phyloP scores from a whole-genome alignment of 306 rosid species.

The Vigna radiata region DNA sequence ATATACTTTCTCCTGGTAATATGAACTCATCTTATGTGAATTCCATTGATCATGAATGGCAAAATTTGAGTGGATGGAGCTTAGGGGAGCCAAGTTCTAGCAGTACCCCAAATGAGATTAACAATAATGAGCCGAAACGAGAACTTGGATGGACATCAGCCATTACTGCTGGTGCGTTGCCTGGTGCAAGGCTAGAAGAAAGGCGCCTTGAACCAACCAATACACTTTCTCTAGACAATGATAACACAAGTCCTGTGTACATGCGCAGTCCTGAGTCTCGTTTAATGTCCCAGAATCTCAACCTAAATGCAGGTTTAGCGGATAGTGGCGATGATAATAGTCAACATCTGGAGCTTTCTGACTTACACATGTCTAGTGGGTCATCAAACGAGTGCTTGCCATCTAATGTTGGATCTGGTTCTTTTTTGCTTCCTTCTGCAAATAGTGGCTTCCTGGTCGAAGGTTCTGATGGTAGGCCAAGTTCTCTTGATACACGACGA shows the following conservation, averaged over 20 bases:
- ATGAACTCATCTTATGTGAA: conserved; percentile 61
- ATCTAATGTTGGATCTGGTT: conserved; percentile 54
- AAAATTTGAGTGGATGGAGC: conserved; percentile 72
- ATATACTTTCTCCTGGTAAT: conserved; percentile 57
- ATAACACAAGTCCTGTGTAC: conserved; percentile 55
- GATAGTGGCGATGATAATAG: conserved; percentile 52
- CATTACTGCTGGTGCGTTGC: conserved; percentile 49
- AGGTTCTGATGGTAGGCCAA: conserved; percentile 68
- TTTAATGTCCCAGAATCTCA: conserved; percentile 57
- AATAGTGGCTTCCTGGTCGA: conserved; percentile 54
- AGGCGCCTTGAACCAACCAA: conserved; percentile 56
- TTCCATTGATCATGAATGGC: conserved; percentile 63
- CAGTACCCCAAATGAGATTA: conserved; percentile 54
- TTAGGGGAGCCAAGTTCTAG: conserved; percentile 84
- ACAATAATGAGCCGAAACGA: conserved; percentile 60
- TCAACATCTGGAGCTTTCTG: conserved; percentile 54
- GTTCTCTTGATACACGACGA: conserved; percentile 67
- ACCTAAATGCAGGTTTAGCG: conserved; percentile 62
- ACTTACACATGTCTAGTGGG: conserved; percentile 60
- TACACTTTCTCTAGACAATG: conserved; percentile 58
- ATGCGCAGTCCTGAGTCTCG: conserved; percentile 56
- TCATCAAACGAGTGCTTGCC: conserved; percentile 54
- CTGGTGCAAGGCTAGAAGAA: conserved; percentile 65
- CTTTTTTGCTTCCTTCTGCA: conserved; percentile 60
- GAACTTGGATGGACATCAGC: conserved; percentile 73